These are phyloP conservation scores for Atkinsonella texensis DNA, from an alignment of 2,329 filamentous ascomycete species.

Conservation along the genomic window DNA sequence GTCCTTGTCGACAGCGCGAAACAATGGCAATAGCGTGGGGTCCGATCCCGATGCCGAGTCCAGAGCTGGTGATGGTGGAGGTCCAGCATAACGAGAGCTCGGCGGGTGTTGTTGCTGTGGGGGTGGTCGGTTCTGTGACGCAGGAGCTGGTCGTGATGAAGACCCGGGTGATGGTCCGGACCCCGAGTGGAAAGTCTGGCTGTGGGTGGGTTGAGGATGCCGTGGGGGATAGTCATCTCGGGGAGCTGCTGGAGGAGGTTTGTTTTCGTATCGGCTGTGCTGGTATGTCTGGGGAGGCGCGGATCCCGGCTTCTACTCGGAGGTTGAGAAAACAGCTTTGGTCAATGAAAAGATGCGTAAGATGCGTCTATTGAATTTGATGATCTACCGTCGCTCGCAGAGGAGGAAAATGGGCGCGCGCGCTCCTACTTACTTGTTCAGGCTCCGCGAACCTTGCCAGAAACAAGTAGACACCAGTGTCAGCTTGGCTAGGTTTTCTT, in stretches of 20 bases:
- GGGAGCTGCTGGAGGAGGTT: conserved; percentile 26
- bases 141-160: conserved; percentile 23
- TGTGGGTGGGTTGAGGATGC: conserved; percentile 4
- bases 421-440: conserved; percentile 42
- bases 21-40: conserved; percentile 70
- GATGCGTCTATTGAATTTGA: background rate
- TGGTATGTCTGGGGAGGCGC: conserved; percentile 11
- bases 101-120: conserved; percentile 32
- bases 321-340: background rate
- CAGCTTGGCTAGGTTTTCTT: background rate
- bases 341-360: background rate
- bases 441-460: conserved; percentile 57
- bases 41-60: conserved; percentile 42
- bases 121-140: conserved; percentile 18
- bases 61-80: conserved; percentile 52
- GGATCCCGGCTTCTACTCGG: conserved; percentile 23
- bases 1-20: conserved; percentile 82
- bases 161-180: background rate
- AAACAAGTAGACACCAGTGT: background rate
- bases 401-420: background rate
- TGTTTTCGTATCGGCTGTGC: conserved; percentile 34
- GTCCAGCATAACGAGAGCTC: conserved; percentile 43
- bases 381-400: background rate
- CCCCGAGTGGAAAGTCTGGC: background rate
- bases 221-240: conserved; percentile 5